These are phyloP conservation scores for Podaxis carcinomalis DNA, from an alignment of 768 basidiomycete species.

Conservation along the genomic window DNA sequence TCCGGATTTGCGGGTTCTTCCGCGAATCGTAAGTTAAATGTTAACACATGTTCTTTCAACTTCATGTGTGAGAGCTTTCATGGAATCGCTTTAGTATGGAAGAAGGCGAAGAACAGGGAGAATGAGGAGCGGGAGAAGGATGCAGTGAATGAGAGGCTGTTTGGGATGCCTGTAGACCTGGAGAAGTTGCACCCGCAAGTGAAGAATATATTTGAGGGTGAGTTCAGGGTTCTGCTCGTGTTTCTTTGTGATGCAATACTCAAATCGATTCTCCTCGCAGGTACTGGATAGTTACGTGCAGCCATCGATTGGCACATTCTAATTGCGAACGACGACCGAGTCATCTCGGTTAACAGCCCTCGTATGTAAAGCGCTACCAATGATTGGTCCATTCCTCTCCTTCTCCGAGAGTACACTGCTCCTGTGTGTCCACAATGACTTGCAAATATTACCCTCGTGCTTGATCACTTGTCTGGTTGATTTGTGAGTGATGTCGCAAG, in stretches of 20 bases:
- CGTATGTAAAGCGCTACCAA: too few species aligned
- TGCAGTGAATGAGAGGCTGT: constrained; percentile 67
- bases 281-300: constrained; percentile 27
- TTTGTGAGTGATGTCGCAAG: too few species aligned
- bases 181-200: constrained; percentile 66
- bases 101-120: constrained; percentile 29
- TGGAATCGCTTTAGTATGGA: too few species aligned
- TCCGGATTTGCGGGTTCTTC: too few species aligned
- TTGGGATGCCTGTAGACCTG: constrained; percentile 60
- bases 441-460: too few species aligned
- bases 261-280: constrained; percentile 13
- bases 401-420: too few species aligned
- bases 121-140: constrained; percentile 31
- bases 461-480: too few species aligned
- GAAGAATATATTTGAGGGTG: constrained; percentile 65
- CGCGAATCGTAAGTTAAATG: too few species aligned
- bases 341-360: not conserved
- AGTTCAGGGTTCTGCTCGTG: constrained; percentile 23
- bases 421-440: too few species aligned
- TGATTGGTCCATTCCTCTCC: too few species aligned
- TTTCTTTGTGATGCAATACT: not conserved
- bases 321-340: not conserved
- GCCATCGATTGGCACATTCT: constrained; percentile 28
- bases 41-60: too few species aligned
- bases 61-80: too few species aligned